These are phyloP conservation scores for Solanum ossicruentum DNA, from an alignment of 257 asterid species.

Conservation along the genomic window DNA sequence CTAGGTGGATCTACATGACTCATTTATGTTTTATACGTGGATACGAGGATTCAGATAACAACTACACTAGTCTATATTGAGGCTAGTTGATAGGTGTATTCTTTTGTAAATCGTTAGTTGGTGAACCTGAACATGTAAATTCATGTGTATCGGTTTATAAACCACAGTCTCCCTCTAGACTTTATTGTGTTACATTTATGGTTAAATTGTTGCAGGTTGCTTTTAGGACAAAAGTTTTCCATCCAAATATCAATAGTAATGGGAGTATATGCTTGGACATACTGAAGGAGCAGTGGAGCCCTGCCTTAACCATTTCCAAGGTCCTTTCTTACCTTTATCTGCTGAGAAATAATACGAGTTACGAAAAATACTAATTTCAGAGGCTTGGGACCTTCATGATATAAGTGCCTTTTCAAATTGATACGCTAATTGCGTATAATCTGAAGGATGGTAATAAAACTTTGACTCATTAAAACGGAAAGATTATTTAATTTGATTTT, in stretches of 20 bases:
- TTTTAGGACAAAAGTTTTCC: constrained; percentile 6
- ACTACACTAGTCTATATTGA: neutral
- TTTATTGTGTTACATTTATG: neutral
- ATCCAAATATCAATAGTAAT: constrained; percentile 3
- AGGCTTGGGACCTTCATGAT: neutral
- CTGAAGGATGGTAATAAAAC: neutral
- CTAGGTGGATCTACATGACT: neutral
- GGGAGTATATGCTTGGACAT: constrained; percentile 5
- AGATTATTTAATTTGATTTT: neutral
- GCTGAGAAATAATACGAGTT: neutral
- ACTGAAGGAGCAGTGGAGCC: constrained; percentile 8
- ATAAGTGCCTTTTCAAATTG: neutral
- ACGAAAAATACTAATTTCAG: neutral
- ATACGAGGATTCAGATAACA: neutral
- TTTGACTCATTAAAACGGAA: neutral
- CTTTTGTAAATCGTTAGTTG: neutral
- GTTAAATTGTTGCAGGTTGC: neutral
- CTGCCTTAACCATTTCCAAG: constrained; percentile 2
- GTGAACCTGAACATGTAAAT: neutral
- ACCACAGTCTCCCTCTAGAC: neutral
- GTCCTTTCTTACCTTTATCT: neutral
- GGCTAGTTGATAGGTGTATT: neutral
- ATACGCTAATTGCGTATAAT: neutral
- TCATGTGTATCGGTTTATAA: neutral
- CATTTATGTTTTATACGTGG: neutral